These are phyloP conservation scores for Gynochthodes officinalis DNA, from an alignment of 257 asterid species.

Conservation along the genomic window DNA sequence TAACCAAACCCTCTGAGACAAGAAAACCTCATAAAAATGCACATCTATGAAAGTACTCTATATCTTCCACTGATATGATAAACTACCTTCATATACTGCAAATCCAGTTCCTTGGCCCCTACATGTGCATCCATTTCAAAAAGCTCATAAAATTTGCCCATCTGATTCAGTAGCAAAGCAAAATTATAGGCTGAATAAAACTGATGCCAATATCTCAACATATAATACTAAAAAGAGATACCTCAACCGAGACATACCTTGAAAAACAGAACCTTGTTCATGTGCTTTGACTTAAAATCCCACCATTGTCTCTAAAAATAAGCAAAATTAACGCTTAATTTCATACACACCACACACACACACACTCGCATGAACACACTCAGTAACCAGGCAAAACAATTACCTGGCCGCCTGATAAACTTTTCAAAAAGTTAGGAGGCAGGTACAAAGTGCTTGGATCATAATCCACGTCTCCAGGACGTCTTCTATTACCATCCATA, in stretches of 20 bases:
- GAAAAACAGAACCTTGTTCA: constrained; percentile 98
- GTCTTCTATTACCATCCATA: constrained; percentile 70
- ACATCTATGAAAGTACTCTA: not conserved
- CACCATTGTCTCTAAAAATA: constrained; percentile 95
- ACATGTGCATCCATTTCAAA: constrained; percentile 98
- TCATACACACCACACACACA: constrained; percentile 5
- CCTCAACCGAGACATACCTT: constrained; percentile 45
- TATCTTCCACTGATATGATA: not conserved
- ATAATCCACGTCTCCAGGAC: constrained; percentile 66
- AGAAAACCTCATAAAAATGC: not conserved
- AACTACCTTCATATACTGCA: constrained; percentile 97
- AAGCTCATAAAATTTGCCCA: constrained; percentile 98
- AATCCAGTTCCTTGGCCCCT: constrained; percentile 92
- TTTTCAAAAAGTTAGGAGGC: constrained; percentile 68
- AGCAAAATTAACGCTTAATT: constrained; percentile 17
- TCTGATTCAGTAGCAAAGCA: constrained; percentile 46
- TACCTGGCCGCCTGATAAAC: constrained; percentile 91
- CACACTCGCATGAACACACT: constrained; percentile 4
- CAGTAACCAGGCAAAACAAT: constrained; percentile 26
- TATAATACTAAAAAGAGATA: not conserved
- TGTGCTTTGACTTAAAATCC: constrained; percentile 97
- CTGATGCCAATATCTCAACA: not conserved
- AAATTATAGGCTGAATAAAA: constrained; percentile 11
- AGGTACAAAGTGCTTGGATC: constrained; percentile 81
- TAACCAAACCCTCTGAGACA: not conserved